These are phyloP conservation scores for Colletotrichum lindemuthianum DNA, from an alignment of 2,329 filamentous ascomycete genomes.

Conservation along the genomic window DNA sequence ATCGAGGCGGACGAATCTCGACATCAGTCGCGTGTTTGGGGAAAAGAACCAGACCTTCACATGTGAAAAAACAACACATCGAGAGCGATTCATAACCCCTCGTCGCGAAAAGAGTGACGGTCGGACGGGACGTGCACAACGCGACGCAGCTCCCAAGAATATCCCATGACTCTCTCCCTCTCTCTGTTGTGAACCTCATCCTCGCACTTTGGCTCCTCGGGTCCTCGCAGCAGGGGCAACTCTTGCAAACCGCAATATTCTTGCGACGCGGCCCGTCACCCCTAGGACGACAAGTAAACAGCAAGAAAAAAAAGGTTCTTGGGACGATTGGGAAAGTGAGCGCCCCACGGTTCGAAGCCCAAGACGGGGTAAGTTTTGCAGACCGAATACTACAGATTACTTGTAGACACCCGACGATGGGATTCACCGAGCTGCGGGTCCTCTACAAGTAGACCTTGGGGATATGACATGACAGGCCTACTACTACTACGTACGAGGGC, in stretches of 20 bases:
- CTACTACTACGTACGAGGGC: too few relatives aligned
- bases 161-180: slow-evolving; percentile 9
- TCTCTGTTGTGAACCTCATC: neutral
- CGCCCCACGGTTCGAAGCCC: neutral
- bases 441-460: too few relatives aligned
- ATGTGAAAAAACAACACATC: neutral
- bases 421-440: too few relatives aligned
- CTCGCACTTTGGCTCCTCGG: too few relatives aligned
- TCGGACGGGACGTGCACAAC: slow-evolving; percentile 6
- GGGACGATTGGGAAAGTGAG: slow-evolving; percentile 49
- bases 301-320: slow-evolving; percentile 44
- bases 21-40: neutral
- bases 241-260: too few relatives aligned
- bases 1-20: neutral
- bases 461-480: too few relatives aligned
- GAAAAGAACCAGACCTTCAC: neutral
- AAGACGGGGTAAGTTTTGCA: too few relatives aligned
- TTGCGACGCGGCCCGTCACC: too few relatives aligned
- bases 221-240: too few relatives aligned
- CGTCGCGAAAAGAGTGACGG: neutral
- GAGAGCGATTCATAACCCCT: neutral
- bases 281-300: too few relatives aligned
- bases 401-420: too few relatives aligned
- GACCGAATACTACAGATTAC: too few relatives aligned
- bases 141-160: neutral